Percentiles rank a stretch among this genome's conserved stretches.
phyloP scores from a whole-genome alignment of 768 basidiomycete genomes.

The Serendipita vermifera region DNA sequence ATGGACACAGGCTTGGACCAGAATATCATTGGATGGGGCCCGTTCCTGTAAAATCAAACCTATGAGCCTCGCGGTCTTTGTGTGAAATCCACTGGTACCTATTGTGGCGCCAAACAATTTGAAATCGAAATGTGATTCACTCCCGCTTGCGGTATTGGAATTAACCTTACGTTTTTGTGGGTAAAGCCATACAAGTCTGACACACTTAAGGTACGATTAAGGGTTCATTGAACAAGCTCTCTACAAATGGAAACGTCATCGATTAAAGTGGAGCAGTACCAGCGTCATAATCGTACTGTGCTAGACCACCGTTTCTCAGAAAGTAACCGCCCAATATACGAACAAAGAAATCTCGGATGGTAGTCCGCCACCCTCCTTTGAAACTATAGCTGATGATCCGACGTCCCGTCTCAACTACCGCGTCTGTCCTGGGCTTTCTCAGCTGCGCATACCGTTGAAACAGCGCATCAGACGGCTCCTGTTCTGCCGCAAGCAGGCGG shows the following conservation, averaged over 20 bases:
- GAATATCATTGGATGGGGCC: not conserved
- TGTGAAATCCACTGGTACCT: too few species aligned
- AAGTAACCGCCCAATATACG: not conserved
- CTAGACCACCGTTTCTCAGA: not conserved
- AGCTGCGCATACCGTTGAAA: not conserved
- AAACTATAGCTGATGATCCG: not conserved
- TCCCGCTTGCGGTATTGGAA: too few species aligned
- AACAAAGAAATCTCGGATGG: not conserved
- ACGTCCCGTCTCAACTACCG: not conserved
- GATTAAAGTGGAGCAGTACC: not conserved
- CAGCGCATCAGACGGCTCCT: not conserved
- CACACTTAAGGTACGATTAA: too few species aligned
- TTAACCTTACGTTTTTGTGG: too few species aligned
- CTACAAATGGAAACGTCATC: not conserved
- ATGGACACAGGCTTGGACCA: not conserved
- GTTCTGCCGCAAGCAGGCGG: not conserved
- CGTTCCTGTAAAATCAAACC: too few species aligned
- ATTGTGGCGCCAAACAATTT: too few species aligned
- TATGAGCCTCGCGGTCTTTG: too few species aligned
- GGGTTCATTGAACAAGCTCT: too few species aligned
- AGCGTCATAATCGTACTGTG: not conserved
- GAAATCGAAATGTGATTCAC: too few species aligned
- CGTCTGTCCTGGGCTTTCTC: not conserved
- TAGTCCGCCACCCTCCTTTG: not conserved
- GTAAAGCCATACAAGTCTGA: too few species aligned